Evolutionary conservation across 495 filamentous ascomycete genomes (phyloP).

Genomic region (Daldinia grandis): DNA sequence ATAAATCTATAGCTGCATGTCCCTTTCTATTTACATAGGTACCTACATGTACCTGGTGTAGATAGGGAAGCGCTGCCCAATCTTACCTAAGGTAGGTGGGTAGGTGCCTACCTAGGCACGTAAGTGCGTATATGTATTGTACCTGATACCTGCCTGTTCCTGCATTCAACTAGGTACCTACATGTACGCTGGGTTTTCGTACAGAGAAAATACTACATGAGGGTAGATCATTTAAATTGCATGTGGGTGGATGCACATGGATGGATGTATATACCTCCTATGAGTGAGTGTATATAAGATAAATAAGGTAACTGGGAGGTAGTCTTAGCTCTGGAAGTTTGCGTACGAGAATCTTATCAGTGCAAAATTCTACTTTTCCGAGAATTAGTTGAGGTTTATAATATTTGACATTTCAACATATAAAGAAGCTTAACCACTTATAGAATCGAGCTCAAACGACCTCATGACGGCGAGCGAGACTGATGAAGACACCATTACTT

Average conservation of each 20-base stretch:
- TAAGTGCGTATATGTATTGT: neutral
- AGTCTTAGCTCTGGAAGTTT: neutral
- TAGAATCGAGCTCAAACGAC: constrained; percentile 59
- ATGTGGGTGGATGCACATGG: no score
- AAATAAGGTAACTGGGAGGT: no score
- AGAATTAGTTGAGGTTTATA: neutral
- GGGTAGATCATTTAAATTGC: no score
- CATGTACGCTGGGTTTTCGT: no score
- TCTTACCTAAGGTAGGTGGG: no score
- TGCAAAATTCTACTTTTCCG: neutral
- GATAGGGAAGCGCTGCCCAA: neutral
- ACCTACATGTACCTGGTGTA: neutral
- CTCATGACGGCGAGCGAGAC: constrained; percentile 70
- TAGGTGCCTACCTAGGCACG: neutral
- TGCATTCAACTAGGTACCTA: neutral
- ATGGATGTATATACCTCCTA: neutral
- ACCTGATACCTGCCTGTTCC: neutral
- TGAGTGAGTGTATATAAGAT: neutral
- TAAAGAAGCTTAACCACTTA: neutral
- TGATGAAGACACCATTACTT: constrained; percentile 60
- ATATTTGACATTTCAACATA: neutral
- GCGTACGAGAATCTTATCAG: neutral
- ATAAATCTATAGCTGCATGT: neutral
- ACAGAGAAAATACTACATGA: no score
- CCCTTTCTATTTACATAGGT: neutral